Evolutionary conservation across 805 yeast species (phyloP), one percentile per base, ranked within the genome.

Genomic region (Starmerella floris): DNA sequence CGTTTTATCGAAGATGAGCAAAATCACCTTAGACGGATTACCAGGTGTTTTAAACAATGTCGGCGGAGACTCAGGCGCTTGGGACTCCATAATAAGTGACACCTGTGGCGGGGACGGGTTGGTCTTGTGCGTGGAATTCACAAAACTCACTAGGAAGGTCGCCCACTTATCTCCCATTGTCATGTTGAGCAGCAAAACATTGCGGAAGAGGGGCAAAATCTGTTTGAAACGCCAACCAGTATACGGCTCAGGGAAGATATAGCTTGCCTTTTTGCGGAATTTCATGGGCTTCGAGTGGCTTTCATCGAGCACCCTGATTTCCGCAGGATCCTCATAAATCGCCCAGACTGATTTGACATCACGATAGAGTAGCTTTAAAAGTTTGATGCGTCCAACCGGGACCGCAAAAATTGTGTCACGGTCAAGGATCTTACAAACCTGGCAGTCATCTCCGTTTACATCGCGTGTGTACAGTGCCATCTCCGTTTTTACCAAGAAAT

Each of bases 381-480:
- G 35, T 2, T 48, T 46, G 2, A 46, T 44, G 8, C 52, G 22
- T 17, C 43, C 48, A 3, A 47, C 21, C 1, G 27, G 34, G 20
- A 49, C 38, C 13, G 25, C 30, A 10, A 45, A 20, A 11, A 23
- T 22, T 5, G 27, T 27, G 2, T 32, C 25, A 10, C 45, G 34
- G 19, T 27, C 35, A 15, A 47, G 28, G 20, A 46, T 44, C 30
- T 49, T 49, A 23, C 35, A n/a, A 17, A 49, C 17, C 6, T 15
- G 23, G 16, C 23, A 28, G 38, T 49, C 52, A 19, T 49, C 51
- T 16, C 51, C 51, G 27, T 49, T 49, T 5, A 48, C 44, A n/a
- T 47, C 44, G 22, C 52, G 47, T 13, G 50, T 47, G 35, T 47
- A 49, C 21, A 49, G 27, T 3, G 48, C 51, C 26, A 36, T 38